Evolutionary conservation across 2,329 filamentous ascomycete genomes (phyloP), one percentile per base, ranked within the genome.

Genomic region (Madurella mycetomatis): DNA sequence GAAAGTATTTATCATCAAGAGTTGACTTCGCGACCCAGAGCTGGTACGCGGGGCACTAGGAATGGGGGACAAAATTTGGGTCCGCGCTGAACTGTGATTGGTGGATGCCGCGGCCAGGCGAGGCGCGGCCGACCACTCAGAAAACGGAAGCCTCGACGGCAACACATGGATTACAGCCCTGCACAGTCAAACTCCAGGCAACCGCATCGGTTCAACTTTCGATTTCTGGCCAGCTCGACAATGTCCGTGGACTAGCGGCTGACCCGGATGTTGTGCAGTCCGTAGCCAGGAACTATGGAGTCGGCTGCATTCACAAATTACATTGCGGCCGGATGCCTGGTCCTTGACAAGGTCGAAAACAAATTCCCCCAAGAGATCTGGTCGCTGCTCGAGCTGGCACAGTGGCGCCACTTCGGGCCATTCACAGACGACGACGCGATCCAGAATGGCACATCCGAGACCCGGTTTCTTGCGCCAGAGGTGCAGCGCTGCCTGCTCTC

Each of bases 281-380:
- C 44, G 41, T 49, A n/a, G 37, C 42, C n/a, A 9, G 19, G 5
- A 42, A 39, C n/a, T 19, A 58, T 53, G 47, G 8, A 19, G 13
- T 18, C 40, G 19, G 40, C 45, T 13, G 39, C 43, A 8, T 45
- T 54, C 19, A 15, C 16, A 9, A 49, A 42, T 41, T 49, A 56
- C 40, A 46, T 62, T 41, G 58, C 60, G 9, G 60, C 54, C 4
- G 60, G 60, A 5, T 60, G 56, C 53, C 34, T 62, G 16, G 31
- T 53, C 11, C 15, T 62, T 18, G 30, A 60, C 16, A 34, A 56
- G 41, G 19, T 31, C 19, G n/a, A 44, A 19, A 43, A 44, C 31
- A 47, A 18, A 19, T 16, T 49, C 34, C 48, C 51, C 3, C 16
- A 18, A 1, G 34, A 54, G 2, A n/a, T 51, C 11, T 56, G 51